Base-by-base conservation (phyloP, 371 early-diverging fungal species). In the Actinomucor elegans region DNA sequence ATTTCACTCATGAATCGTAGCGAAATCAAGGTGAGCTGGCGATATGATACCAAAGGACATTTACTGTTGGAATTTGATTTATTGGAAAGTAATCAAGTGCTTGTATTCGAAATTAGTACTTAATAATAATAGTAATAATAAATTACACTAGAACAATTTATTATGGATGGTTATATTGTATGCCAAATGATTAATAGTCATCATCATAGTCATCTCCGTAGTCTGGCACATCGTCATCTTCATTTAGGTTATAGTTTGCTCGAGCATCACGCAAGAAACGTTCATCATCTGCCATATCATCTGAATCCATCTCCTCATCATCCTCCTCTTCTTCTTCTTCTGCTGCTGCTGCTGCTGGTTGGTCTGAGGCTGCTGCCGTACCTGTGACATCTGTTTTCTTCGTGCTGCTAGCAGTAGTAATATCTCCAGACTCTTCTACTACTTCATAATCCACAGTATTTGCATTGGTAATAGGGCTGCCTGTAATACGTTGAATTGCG, bases 251-350 rank as follows among this genome's bases (percentile, higher is more conserved):
- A 40, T 69, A 61, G 14, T 55, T 61, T 9, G 62, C 56, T 15
- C 67, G 63, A 48, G 33, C 67, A 55, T 63, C 74, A 42, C 51
- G 55, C 56, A 64, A 28, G 14, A 67, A 40, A 9, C 56, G 54
- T 21, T 75, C 75, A 43, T 75, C 75, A 23, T 74, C 75, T 2
- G 68, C 71, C 75, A 74, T 74, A 33, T 74, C 71, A 18, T 71
- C 75, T 6, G 52, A 44, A 41, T 71, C 71, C 42, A 69, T 69
- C 3, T 69, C 79, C 21, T 70, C 78, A n/a, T 73, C 76, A 17
- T 73, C 79, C 1, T 73, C 76, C 2, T 74, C 76, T 2, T 71
- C 72, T 12, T 72, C 76, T 6, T 17, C 55, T 5, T 52, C 67
- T 6, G 41, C 62, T 10, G 24, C 57, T 12, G 15, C 50, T 28